phyloP scores from a whole-genome alignment of 148 eudicot genomes.

The Rhododendron williamsianum region DNA sequence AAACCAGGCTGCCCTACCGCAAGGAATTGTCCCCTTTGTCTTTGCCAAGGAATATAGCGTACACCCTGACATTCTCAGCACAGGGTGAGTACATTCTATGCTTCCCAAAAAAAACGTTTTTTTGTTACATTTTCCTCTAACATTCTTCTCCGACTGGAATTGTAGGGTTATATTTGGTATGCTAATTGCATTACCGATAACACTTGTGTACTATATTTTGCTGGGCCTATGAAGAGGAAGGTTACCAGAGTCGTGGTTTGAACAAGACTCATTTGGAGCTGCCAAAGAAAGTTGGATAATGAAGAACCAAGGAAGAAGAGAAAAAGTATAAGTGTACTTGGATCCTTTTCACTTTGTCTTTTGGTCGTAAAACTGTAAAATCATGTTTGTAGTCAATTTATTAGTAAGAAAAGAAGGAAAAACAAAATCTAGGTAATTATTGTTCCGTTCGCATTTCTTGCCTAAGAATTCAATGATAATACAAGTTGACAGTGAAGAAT shows the following conservation, averaged over 20 bases:
- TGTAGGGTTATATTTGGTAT: constrained; percentile 88
- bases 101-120: background rate
- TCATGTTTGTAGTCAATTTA: constrained; percentile 11
- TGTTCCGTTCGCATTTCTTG: background rate
- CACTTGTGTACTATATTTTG: constrained; percentile 72
- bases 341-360: no score
- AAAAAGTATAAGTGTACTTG: background rate
- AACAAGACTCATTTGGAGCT: background rate
- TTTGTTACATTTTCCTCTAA: background rate
- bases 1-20: constrained; percentile 77
- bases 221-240: constrained; percentile 47
- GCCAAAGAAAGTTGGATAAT: background rate
- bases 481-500: background rate
- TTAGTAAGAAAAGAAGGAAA: background rate
- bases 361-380: background rate
- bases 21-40: constrained; percentile 89
- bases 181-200: constrained; percentile 78
- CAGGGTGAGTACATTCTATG: constrained; percentile 42
- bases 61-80: constrained; percentile 83
- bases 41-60: constrained; percentile 76
- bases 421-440: background rate
- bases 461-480: background rate
- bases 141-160: background rate
- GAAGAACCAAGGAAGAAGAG: constrained; percentile 6
- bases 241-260: background rate